Percentiles rank a stretch among this genome's conserved stretches.
phyloP scores from a whole-genome alignment of 2,329 filamentous ascomycete species.

The Bisporella sp. region DNA sequence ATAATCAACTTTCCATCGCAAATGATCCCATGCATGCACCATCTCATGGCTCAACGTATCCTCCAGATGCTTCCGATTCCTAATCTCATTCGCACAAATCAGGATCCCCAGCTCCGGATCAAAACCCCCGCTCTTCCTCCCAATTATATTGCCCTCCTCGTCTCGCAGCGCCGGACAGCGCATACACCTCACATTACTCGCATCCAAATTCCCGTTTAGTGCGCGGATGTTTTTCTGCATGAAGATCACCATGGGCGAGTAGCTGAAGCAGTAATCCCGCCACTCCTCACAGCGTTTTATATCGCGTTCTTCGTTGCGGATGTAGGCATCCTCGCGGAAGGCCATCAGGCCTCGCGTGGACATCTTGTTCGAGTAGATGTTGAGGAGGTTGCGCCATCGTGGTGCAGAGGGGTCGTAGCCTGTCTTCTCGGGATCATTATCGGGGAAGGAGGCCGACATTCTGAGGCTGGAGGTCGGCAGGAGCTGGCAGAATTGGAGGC shows the following conservation, averaged over 20 bases:
- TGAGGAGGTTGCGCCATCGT: constrained; percentile 79
- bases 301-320: constrained; percentile 68
- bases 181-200: constrained; percentile 71
- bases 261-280: constrained; percentile 75
- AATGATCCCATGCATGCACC: constrained; percentile 92
- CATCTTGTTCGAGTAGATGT: constrained; percentile 68
- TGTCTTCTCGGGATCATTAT: constrained; percentile 53
- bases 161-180: constrained; percentile 60
- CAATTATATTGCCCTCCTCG: constrained; percentile 42
- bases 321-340: constrained; percentile 73
- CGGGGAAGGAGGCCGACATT: constrained; percentile 8
- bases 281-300: constrained; percentile 74
- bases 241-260: constrained; percentile 83
- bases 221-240: constrained; percentile 72
- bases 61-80: constrained; percentile 74
- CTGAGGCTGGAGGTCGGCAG: constrained; percentile 30
- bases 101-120: constrained; percentile 80
- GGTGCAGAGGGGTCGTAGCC: constrained; percentile 52
- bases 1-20: constrained; percentile 87
- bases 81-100: constrained; percentile 87
- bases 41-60: constrained; percentile 96
- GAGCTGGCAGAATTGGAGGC: too few species aligned
- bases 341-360: constrained; percentile 60
- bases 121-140: constrained; percentile 69
- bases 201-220: constrained; percentile 70